These are phyloP conservation scores for Maudiozyma saulgeensis DNA, from an alignment of 805 yeast species.

Conservation along the genomic window DNA sequence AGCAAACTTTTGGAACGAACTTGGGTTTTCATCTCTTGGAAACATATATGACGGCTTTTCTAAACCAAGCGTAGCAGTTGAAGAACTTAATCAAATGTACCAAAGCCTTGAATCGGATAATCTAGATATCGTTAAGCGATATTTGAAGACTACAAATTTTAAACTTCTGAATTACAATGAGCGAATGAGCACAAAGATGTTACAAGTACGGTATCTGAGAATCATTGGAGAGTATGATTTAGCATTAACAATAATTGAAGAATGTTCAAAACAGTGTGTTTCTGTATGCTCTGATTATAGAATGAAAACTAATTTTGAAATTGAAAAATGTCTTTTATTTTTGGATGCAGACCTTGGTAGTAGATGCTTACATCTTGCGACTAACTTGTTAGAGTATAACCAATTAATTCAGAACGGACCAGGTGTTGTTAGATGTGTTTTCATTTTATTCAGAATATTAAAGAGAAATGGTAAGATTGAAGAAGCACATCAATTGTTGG, in stretches of 20 bases:
- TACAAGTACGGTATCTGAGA: constrained; percentile 33
- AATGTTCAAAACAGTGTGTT: constrained; percentile 14
- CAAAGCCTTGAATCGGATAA: constrained; percentile 11
- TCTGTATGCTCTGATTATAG: constrained; percentile 21
- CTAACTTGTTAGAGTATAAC: constrained; percentile 42
- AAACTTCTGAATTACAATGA: constrained; percentile 19
- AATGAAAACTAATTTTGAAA: constrained; percentile 23
- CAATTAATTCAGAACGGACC: constrained; percentile 37
- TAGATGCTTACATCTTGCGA: constrained; percentile 41
- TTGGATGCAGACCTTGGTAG: constrained; percentile 36
- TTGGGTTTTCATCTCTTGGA: constrained; percentile 13
- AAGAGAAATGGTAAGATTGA: constrained; percentile 32
- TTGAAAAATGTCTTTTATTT: constrained; percentile 24
- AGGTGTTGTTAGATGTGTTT: constrained; percentile 37
- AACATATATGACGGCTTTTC: constrained; percentile 10
- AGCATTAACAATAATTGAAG: constrained; percentile 21
- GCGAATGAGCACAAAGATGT: constrained; percentile 25
- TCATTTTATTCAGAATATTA: constrained; percentile 38
- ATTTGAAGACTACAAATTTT: constrained; percentile 32
- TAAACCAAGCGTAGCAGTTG: background rate
- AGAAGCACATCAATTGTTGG: constrained; percentile 27
- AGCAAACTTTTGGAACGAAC: constrained; percentile 12
- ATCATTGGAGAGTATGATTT: constrained; percentile 20
- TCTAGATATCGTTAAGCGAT: constrained; percentile 35
- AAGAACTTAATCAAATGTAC: constrained; percentile 6